phyloP scores from a whole-genome alignment of 805 yeast genomes.

The Yamadazyma nakazawae region DNA sequence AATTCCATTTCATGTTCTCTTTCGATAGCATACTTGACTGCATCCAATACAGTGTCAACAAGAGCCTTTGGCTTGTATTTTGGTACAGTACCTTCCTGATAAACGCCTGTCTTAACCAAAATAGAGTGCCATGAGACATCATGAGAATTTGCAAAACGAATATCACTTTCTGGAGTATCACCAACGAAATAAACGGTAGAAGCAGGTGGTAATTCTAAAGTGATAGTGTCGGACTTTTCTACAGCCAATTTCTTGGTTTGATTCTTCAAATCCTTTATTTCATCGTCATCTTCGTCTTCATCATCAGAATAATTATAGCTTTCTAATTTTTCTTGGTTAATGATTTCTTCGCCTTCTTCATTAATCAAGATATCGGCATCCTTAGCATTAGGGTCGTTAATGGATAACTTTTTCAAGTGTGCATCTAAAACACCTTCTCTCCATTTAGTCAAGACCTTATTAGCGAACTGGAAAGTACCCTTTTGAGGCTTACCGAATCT shows the following conservation, averaged over 20 bases:
- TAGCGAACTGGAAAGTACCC: conserved; percentile 82
- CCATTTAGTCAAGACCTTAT: conserved; percentile 73
- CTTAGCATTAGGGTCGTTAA: conserved; percentile 41
- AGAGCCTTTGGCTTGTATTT: conserved; percentile 74
- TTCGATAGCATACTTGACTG: conserved; percentile 79
- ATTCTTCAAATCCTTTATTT: conserved; percentile 7
- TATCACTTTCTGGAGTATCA: conserved; percentile 87
- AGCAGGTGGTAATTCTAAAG: conserved; percentile 71
- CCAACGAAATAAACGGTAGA: conserved; percentile 87
- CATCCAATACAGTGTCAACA: conserved; percentile 73
- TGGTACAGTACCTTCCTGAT: conserved; percentile 75
- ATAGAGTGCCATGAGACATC: conserved; percentile 84
- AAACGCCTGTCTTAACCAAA: conserved; percentile 83
- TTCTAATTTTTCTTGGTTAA: conserved; percentile 42
- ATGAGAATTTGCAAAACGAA: conserved; percentile 82
- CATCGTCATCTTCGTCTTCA: conserved; percentile 22
- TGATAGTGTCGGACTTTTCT: conserved; percentile 34
- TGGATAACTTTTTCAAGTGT: conserved; percentile 55
- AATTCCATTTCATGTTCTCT: conserved; percentile 73
- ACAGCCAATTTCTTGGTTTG: conserved; percentile 30
- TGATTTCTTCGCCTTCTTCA: conserved; percentile 43
- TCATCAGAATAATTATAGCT: conserved; percentile 29
- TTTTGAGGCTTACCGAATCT: conserved; percentile 89
- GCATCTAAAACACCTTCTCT: conserved; percentile 73
- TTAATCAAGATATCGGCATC: conserved; percentile 42